Evolutionary conservation across 2,329 filamentous ascomycete genomes (phyloP), one percentile per base, ranked within the genome.

Genomic region (Penicillium polonicum): DNA sequence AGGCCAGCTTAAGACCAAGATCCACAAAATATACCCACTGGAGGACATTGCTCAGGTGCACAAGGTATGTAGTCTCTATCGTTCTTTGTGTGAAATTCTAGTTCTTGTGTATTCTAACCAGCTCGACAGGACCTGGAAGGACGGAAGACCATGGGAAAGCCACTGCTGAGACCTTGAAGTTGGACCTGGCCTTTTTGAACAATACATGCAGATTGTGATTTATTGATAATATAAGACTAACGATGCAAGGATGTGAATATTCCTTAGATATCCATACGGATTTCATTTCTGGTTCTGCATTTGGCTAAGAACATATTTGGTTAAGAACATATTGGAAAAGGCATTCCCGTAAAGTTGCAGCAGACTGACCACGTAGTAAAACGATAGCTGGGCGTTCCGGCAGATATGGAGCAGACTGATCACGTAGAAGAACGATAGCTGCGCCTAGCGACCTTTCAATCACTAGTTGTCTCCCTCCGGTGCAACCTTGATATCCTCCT

Each of bases 61-160:
- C 62, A 75, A 78, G 48, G 81, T 79, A 67, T 62, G 74, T 66
- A 15, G 5, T 10, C 17, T 8, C 39, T 27, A 15, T 53, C 12
- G 15, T n/a, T 55, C 9, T 17, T 38, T 29, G 9, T 19, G 31
- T 15, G n/a, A 3, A 38, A 45, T 39, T 8, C 50, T 63, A 45
- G 62, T 35, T 4, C 8, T 41, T 19, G 2, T 19, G 10, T 10
- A 36, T 45, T 29, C 39, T 52, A 27, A 48, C 33, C 38, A 15
- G 39, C 8, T 31, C 25, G 50, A 52, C 60, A 82, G 72, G 91
- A 96, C 73, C 81, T 97, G 44, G 89, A 95, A 76, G 84, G 89
- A 42, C 82, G 92, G 66, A 90, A 88, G 80, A 94, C 91, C 2
- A 90, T 86, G 12, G 92, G 92, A 19, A 96, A 96, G 79, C 74